phyloP scores from a whole-genome alignment of 2,329 filamentous ascomycete genomes.

The Fusarium falciforme region DNA sequence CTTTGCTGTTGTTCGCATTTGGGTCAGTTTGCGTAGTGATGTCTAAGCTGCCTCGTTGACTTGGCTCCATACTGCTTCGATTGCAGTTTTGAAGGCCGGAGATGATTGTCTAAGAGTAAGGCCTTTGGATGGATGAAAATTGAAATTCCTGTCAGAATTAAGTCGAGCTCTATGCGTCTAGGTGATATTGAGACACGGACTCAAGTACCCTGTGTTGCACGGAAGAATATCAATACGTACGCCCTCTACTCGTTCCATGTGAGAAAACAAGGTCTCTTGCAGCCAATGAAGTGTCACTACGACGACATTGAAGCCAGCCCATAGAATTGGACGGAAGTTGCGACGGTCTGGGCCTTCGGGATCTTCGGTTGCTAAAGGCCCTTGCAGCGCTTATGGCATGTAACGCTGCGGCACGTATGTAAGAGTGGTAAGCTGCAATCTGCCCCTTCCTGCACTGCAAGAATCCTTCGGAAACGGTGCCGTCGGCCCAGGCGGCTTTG shows the following conservation, averaged over 20 bases:
- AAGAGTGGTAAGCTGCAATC: conserved; percentile 12
- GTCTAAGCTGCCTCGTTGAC: background rate
- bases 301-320: background rate
- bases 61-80: background rate
- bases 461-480: conserved; percentile 20
- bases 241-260: background rate
- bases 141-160: too few species aligned
- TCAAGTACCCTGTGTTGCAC: background rate
- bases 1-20: background rate
- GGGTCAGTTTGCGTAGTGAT: background rate
- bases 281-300: background rate
- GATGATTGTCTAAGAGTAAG: too few species aligned
- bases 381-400: background rate
- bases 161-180: background rate
- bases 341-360: background rate
- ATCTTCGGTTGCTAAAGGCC: background rate
- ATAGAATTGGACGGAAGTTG: background rate
- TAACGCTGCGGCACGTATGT: conserved; percentile 9
- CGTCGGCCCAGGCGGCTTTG: conserved; percentile 20
- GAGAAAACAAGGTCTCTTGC: background rate
- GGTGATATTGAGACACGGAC: background rate
- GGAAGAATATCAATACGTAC: background rate
- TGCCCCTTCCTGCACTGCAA: background rate
- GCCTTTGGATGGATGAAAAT: too few species aligned
- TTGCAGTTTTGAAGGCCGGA: background rate